Conservation (phyloP, 208 protist species). For the Crithidia bombi region DNA sequence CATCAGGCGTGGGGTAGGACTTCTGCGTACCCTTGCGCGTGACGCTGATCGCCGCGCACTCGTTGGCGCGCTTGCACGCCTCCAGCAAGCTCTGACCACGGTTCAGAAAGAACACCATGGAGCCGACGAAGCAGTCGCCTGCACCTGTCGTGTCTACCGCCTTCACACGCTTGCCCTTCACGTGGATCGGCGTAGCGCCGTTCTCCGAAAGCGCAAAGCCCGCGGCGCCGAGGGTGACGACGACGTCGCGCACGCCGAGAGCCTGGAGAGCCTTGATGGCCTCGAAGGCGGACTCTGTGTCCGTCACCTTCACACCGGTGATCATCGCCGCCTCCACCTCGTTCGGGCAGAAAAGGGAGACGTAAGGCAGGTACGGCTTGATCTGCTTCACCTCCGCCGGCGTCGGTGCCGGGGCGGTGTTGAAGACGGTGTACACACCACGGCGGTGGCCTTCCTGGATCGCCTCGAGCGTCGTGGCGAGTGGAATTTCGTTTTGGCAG, state of each 20-base stretch:
- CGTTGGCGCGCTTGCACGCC: slow-evolving; percentile 76
- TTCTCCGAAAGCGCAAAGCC: slow-evolving; percentile 80
- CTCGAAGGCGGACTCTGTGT: slow-evolving; percentile 52
- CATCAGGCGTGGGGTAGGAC: slow-evolving; percentile 75
- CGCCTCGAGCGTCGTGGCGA: slow-evolving; percentile 80
- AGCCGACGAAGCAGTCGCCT: slow-evolving; percentile 94
- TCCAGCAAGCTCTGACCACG: slow-evolving; percentile 74
- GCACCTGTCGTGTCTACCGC: slow-evolving; percentile 94
- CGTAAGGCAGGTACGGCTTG: slow-evolving; percentile 75
- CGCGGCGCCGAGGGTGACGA: slow-evolving; percentile 89
- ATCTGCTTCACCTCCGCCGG: slow-evolving; percentile 66
- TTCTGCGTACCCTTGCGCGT: slow-evolving; percentile 89
- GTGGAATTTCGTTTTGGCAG: slow-evolving; percentile 93
- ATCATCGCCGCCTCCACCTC: slow-evolving; percentile 91
- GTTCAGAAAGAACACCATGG: slow-evolving; percentile 89
- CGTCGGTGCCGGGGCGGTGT: slow-evolving; percentile 89
- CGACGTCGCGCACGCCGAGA: slow-evolving; percentile 75
- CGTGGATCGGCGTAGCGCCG: slow-evolving; percentile 46
- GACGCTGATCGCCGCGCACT: slow-evolving; percentile 89
- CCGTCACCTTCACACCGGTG: slow-evolving; percentile 75
- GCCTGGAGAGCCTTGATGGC: slow-evolving; percentile 70
- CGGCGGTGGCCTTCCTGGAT: slow-evolving; percentile 76
- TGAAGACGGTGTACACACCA: slow-evolving; percentile 94
- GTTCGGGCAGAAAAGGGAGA: slow-evolving; percentile 93
- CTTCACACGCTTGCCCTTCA: slow-evolving; percentile 69